Evolutionary conservation across 164 flowering plant genomes (phyloP).

Genomic region (Vitis riparia): DNA sequence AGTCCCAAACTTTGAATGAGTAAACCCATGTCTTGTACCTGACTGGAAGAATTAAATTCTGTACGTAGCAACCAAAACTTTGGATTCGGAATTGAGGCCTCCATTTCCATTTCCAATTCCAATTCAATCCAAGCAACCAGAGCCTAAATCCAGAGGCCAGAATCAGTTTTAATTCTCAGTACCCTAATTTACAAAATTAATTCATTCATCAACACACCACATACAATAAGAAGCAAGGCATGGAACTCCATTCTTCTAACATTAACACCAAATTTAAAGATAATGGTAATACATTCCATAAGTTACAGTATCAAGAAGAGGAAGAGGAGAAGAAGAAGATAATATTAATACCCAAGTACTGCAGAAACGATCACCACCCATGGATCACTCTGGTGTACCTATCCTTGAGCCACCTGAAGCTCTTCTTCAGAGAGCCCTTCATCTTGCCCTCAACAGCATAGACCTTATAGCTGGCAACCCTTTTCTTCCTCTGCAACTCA

Average conservation of each 20-base stretch:
- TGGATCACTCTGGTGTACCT: conserved; percentile 24
- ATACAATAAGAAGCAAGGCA: not conserved
- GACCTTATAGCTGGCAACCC: conserved; percentile 51
- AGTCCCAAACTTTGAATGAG: not conserved
- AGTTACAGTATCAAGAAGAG: not conserved
- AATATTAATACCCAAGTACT: not conserved
- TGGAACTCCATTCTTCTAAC: not conserved
- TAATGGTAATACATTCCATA: not conserved
- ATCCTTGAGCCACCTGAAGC: conserved; percentile 46
- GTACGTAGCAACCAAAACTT: too few species aligned
- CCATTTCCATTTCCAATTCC: too few species aligned
- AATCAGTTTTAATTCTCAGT: not conserved
- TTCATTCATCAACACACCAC: not conserved
- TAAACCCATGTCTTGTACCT: too few species aligned
- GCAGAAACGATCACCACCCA: conserved; percentile 20
- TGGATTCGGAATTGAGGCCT: not conserved
- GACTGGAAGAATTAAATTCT: too few species aligned
- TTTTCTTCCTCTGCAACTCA: conserved; percentile 52
- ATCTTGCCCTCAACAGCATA: conserved; percentile 49
- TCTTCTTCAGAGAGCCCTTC: conserved; percentile 45
- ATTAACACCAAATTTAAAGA: not conserved
- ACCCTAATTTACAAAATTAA: conserved; percentile 1
- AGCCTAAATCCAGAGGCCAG: not conserved
- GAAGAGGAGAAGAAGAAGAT: not conserved
- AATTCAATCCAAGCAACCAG: not conserved